Evolutionary conservation across 1,139 yeast species (phyloP).

Genomic region (Protomyces arabidopsidicola): DNA sequence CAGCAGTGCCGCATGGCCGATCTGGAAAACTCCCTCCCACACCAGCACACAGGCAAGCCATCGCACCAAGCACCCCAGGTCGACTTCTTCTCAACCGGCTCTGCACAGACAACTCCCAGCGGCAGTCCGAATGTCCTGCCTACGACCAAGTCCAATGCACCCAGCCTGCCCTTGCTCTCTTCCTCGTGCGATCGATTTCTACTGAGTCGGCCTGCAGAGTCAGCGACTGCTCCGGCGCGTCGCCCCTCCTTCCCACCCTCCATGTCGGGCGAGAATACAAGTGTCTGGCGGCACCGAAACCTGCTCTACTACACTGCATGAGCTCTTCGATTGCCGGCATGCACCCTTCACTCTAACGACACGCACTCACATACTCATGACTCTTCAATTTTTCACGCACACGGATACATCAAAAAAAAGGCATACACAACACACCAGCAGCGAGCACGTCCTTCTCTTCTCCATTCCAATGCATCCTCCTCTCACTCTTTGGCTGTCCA

Average conservation of each 20-base stretch:
- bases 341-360: not conserved
- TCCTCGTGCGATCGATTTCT: slow-evolving; percentile 3
- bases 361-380: not conserved
- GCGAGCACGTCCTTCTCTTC: not conserved
- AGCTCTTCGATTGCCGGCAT: not conserved
- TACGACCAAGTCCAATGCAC: slow-evolving; percentile 9
- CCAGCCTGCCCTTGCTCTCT: slow-evolving; percentile 17
- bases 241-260: not conserved
- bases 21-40: not conserved
- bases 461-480: not conserved
- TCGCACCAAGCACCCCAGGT: not conserved
- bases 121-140: slow-evolving; percentile 17
- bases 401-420: too few species aligned
- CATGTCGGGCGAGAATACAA: slow-evolving; percentile 8
- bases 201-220: slow-evolving; percentile 1
- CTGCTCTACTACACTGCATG: slow-evolving; percentile 15
- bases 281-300: slow-evolving; percentile 21
- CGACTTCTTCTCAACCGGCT: not conserved
- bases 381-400: not conserved
- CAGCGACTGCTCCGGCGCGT: not conserved
- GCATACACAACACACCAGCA: not conserved
- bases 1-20: slow-evolving; percentile 18
- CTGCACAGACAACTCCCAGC: slow-evolving; percentile 5
- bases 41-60: not conserved
- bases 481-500: not conserved